These are phyloP conservation scores for Aspergillus floridensis DNA, from an alignment of 2,329 filamentous ascomycete species.

Conservation along the genomic window DNA sequence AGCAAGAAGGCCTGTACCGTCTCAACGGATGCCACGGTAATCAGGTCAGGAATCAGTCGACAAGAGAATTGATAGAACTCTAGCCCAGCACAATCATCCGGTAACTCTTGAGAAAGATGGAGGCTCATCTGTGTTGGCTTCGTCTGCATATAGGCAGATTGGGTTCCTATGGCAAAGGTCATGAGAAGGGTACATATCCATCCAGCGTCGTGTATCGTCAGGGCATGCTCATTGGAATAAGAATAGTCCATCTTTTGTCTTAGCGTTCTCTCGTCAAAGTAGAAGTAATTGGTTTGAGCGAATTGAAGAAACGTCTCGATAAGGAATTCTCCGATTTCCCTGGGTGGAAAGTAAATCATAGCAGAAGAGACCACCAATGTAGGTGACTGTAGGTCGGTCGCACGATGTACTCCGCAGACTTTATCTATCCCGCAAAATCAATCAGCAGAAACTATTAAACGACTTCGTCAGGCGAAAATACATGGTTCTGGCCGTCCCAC, in stretches of 20 bases:
- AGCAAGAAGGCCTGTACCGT: constrained; percentile 52
- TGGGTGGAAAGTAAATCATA: constrained; percentile 30
- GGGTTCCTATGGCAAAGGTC: constrained; percentile 34
- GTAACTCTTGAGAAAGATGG: too few relatives aligned
- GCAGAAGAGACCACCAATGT: constrained; percentile 25
- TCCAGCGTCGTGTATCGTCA: too few relatives aligned
- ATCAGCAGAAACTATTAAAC: not conserved
- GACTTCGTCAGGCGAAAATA: too few relatives aligned
- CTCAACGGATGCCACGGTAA: constrained; percentile 52
- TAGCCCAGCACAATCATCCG: constrained; percentile 50
- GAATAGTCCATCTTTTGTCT: constrained; percentile 27
- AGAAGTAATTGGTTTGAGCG: constrained; percentile 35
- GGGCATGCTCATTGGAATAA: constrained; percentile 8
- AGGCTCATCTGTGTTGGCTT: constrained; percentile 16
- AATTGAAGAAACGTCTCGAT: constrained; percentile 33
- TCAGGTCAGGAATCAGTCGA: constrained; percentile 53
- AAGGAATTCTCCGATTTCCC: constrained; percentile 33
- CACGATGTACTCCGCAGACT: constrained; percentile 31
- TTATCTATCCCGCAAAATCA: constrained; percentile 17
- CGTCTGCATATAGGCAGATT: constrained; percentile 36
- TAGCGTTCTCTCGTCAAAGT: constrained; percentile 31
- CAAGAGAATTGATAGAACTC: constrained; percentile 53
- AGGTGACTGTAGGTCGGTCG: constrained; percentile 30
- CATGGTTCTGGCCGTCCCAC: not conserved
- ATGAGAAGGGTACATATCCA: too few relatives aligned